Evolutionary conservation across 306 rosid species (phyloP), one percentile per base, ranked within the genome.

Genomic region (Myrica gale): DNA sequence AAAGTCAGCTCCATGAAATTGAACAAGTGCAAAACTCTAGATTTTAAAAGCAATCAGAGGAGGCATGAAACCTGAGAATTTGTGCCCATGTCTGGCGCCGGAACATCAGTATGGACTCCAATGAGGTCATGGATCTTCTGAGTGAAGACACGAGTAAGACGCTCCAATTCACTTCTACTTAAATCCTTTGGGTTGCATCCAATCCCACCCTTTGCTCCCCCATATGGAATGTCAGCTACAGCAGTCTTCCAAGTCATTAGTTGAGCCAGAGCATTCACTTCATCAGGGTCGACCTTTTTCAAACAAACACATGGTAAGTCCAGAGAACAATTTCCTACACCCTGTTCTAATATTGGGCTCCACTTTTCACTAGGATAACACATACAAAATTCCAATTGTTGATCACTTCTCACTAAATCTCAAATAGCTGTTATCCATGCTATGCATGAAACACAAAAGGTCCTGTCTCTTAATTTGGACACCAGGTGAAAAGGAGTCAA

Each of bases 241-340:
- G 90, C 92, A 82, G 92, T 86, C 81, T 88, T 88, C 92, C 92
- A 88, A 23, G 92, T 86, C 92, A 86, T 88, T 21, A 88, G 88
- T 81, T 88, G 92, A 73, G 92, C 85, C 74, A 88, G 55, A 48
- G 92, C 90, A 76, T 88, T 88, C 7, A 88, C 92, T 76, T 88
- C 92, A 84, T 88, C 92, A 15, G 87, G 92, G 61, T 88, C 90
- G 84, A 88, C 90, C 92, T 88, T 70, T 71, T 37, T 10, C 10
- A 16, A 4, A 61, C 72, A 13, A 74, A 78, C 68, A 20, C 69
- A 61, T 52, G 47, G 50, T 66, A 45, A 72, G 12, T 60, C 9
- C 57, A 74, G 44, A 51, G 41, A 23, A 10, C 37, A 15, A 45
- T 13, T 21, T 73, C 6, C 52, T 11, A 21, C n/a, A 17, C 4